Evolutionary conservation across 2,329 filamentous ascomycete genomes (phyloP), one percentile per base, ranked within the genome.

Genomic region (Ophiostoma pallidulum): DNA sequence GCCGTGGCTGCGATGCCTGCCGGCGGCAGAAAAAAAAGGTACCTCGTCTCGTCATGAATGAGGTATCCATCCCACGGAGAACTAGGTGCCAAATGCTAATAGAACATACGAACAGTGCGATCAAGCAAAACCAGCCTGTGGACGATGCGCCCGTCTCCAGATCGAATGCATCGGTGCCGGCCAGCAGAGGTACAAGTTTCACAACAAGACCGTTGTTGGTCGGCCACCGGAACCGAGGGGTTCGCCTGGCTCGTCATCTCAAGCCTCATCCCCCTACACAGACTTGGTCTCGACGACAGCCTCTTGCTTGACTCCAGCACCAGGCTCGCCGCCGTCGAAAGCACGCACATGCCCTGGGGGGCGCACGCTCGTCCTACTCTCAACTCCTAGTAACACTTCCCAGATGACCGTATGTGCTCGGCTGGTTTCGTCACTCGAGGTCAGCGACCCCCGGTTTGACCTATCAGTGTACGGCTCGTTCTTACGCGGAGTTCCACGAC

Each of bases 21-120:
- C 49, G 53, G 6, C 33, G 26, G 1, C 54, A 56, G 26, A 56
- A 56, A 41, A 56, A 56, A 32, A 53, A 54, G 39, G 53, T 49
- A 18, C 4, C 29, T 10, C 13, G 3, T 6, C 7, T 8, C 18
- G 14, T 29, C 14, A 4, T 4, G 9, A 8, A 41, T n/a, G n/a
- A n/a, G n/a, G n/a, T n/a, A n/a, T n/a, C n/a, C n/a, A n/a, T n/a
- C n/a, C n/a, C n/a, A n/a, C n/a, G n/a, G n/a, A n/a, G n/a, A n/a
- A n/a, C n/a, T n/a, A n/a, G n/a, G n/a, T n/a, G n/a, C n/a, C n/a
- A n/a, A n/a, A n/a, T n/a, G n/a, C n/a, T n/a, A n/a, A n/a, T n/a
- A n/a, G n/a, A n/a, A n/a, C n/a, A n/a, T n/a, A n/a, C n/a, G 6
- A 26, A 7, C 13, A 56, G 54, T 56, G 54, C 24, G 54, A 56